Conservation (phyloP, 352 stramenopile species). For the Phytophthora brassicae region DNA sequence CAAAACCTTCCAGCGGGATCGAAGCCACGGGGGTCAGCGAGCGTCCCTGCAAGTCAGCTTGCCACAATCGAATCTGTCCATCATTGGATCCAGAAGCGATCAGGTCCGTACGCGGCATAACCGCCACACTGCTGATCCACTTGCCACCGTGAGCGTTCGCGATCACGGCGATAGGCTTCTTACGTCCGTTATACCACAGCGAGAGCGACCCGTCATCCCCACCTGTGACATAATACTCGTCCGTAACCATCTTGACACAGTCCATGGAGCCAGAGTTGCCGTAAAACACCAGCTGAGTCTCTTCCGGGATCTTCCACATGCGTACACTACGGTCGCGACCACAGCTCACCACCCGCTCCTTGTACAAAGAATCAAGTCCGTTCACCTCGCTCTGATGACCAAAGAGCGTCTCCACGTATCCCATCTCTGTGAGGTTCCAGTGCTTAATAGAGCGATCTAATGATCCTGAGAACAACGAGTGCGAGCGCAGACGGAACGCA, state of each 20-base stretch:
- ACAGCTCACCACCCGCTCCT: slow-evolving; percentile 90
- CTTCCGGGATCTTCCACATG: slow-evolving; percentile 95
- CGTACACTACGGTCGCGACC: slow-evolving; percentile 91
- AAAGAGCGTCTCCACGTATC: slow-evolving; percentile 95
- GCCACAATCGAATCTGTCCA: slow-evolving; percentile 92
- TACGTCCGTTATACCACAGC: slow-evolving; percentile 93
- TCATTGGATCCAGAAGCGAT: slow-evolving; percentile 90
- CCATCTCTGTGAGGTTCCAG: slow-evolving; percentile 96
- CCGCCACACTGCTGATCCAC: slow-evolving; percentile 90
- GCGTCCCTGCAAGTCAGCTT: slow-evolving; percentile 73
- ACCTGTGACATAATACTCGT: slow-evolving; percentile 93
- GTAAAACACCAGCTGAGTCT: slow-evolving; percentile 95
- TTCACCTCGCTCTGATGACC: slow-evolving; percentile 91
- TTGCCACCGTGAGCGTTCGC: slow-evolving; percentile 87
- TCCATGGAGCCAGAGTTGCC: slow-evolving; percentile 91
- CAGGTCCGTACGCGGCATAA: slow-evolving; percentile 90
- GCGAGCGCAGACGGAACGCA: slow-evolving; percentile 85
- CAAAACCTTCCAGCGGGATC: slow-evolving; percentile 73
- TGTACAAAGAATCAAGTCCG: slow-evolving; percentile 88
- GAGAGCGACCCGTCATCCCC: slow-evolving; percentile 89
- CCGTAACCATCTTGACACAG: slow-evolving; percentile 90
- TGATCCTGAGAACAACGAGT: slow-evolving; percentile 92
- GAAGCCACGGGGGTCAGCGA: slow-evolving; percentile 65
- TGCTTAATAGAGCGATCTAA: slow-evolving; percentile 93
- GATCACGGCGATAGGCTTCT: slow-evolving; percentile 90